A percentile compares a stretch with the other conserved stretches of the same genome.
These are phyloP conservation scores for Aciculoconidium aculeatum DNA, from an alignment of 805 yeast genomes.

Conservation along the genomic window DNA sequence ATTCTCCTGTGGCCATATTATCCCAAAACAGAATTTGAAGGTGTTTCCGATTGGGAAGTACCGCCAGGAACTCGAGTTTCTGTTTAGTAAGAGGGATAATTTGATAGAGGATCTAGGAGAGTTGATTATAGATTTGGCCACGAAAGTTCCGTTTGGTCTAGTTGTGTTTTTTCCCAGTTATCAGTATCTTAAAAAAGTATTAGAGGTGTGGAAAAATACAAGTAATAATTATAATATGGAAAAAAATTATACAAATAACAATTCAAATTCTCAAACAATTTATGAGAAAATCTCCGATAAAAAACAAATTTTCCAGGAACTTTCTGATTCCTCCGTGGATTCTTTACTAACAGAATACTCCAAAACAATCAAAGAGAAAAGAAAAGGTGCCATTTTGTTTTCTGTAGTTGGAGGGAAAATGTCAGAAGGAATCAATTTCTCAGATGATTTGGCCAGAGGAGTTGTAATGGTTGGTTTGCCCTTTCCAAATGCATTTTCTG, in stretches of 20 bases:
- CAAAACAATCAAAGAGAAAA: constrained; percentile 24
- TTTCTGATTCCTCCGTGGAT: constrained; percentile 37
- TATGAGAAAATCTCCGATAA: no score
- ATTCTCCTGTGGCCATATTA: constrained; percentile 79
- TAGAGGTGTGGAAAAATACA: constrained; percentile 45
- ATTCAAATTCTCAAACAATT: no score
- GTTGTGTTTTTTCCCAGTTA: constrained; percentile 87
- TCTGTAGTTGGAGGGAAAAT: constrained; percentile 91
- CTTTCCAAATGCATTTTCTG: constrained; percentile 77
- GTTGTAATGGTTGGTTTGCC: constrained; percentile 87
- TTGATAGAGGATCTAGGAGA: constrained; percentile 50
- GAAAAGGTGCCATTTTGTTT: constrained; percentile 59
- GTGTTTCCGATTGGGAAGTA: constrained; percentile 46
- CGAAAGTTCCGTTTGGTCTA: constrained; percentile 61
- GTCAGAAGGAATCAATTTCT: constrained; percentile 90
- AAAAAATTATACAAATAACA: no score
- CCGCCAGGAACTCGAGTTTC: constrained; percentile 49
- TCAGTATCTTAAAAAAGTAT: constrained; percentile 52
- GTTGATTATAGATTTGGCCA: constrained; percentile 36
- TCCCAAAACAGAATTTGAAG: constrained; percentile 61
- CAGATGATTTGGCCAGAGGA: constrained; percentile 81
- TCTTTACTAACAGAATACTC: constrained; percentile 48
- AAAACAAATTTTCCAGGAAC: constrained; percentile 56
- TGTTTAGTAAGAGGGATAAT: constrained; percentile 57
- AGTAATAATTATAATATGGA: constrained; percentile 27